Evolutionary conservation across 1,284 basidiomycete species (phyloP).

Genomic region (Malassezia obtusa): DNA sequence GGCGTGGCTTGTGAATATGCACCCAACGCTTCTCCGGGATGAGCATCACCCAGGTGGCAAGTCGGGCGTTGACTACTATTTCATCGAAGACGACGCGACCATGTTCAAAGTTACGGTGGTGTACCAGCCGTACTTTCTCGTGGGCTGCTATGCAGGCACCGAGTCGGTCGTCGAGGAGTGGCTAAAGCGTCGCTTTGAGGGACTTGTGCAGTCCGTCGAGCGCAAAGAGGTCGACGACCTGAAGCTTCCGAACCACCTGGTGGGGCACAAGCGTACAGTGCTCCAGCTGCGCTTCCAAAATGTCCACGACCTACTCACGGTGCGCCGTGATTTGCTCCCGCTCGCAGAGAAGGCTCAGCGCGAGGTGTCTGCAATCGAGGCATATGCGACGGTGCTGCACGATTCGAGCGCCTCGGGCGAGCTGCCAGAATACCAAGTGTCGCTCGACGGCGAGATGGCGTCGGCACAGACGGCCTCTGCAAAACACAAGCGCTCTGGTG

Average conservation of each 20-base stretch:
- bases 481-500: slow-evolving; percentile 16
- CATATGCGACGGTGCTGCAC: slow-evolving; percentile 94
- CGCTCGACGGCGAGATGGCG: slow-evolving; percentile 27
- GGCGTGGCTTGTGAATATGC: slow-evolving; percentile 95
- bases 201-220: slow-evolving; percentile 62
- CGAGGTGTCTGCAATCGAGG: slow-evolving; percentile 91
- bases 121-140: slow-evolving; percentile 89
- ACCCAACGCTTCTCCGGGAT: slow-evolving; percentile 82
- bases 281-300: slow-evolving; percentile 86
- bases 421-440: slow-evolving; percentile 20
- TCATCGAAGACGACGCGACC: slow-evolving; percentile 89
- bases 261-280: slow-evolving; percentile 78
- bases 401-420: slow-evolving; percentile 24
- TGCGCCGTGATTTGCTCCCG: slow-evolving; percentile 78
- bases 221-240: slow-evolving; percentile 86
- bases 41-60: slow-evolving; percentile 35
- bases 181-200: slow-evolving; percentile 87
- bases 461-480: slow-evolving; percentile 5
- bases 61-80: slow-evolving; percentile 88
- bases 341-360: slow-evolving; percentile 79
- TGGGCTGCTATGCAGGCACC: slow-evolving; percentile 70
- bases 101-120: slow-evolving; percentile 91
- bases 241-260: slow-evolving; percentile 86
- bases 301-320: slow-evolving; percentile 76
- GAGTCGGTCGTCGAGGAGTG: slow-evolving; percentile 92